These are phyloP conservation scores for Filosporella fistucella DNA, from an alignment of 495 filamentous ascomycete species.

Conservation along the genomic window DNA sequence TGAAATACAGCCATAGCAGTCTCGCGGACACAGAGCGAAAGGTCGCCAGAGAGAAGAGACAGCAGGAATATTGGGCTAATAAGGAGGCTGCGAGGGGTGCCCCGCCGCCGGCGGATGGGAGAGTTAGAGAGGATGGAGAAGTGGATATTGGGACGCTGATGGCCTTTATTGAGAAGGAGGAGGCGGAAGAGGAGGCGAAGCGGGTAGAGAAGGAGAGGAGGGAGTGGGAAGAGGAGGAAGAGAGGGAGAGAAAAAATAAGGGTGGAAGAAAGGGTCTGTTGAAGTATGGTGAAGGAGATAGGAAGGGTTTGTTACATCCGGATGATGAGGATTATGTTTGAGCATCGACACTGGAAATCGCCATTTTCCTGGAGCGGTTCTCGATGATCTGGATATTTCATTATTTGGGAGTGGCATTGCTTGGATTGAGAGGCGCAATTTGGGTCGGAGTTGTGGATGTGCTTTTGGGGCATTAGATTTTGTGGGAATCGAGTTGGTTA, in stretches of 20 bases:
- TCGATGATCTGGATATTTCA: background rate
- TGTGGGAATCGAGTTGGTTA: no score
- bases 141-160: background rate
- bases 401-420: background rate
- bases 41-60: background rate
- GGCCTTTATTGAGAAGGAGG: slow-evolving; percentile 7
- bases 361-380: background rate
- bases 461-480: no score
- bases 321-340: no score
- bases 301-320: no score
- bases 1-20: background rate
- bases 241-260: background rate
- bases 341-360: no score
- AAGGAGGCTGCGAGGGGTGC: background rate
- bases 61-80: background rate
- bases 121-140: background rate
- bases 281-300: no score
- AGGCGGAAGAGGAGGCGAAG: slow-evolving; percentile 11
- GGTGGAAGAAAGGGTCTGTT: no score
- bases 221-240: background rate
- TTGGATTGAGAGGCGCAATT: background rate
- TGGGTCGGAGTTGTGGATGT: background rate
- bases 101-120: background rate
- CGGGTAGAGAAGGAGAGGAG: background rate
- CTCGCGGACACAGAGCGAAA: background rate